phyloP scores from a whole-genome alignment of 345 rosid species.

The Salix brachista region DNA sequence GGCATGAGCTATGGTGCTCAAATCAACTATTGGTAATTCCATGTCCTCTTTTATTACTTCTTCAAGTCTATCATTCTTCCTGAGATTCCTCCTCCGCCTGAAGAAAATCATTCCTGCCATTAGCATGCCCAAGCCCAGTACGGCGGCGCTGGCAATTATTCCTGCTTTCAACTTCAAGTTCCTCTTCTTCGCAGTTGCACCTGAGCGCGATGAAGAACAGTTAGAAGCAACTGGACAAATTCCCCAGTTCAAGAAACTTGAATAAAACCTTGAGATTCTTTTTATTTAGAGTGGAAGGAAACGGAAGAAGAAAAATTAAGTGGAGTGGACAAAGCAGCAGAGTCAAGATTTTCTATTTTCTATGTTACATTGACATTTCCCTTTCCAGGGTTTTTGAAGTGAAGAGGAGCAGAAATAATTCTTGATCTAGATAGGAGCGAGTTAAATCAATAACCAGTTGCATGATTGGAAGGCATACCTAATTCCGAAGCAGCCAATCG shows the following conservation, averaged over 20 bases:
- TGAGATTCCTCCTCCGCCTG: not conserved
- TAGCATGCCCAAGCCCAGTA: not conserved
- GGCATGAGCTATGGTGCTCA: not conserved
- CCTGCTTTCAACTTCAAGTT: not conserved
- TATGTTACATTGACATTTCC: too few species aligned
- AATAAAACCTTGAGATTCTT: not conserved
- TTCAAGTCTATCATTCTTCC: not conserved
- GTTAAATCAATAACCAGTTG: not conserved
- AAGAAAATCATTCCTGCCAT: not conserved
- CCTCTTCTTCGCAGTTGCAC: not conserved
- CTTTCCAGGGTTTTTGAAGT: too few species aligned
- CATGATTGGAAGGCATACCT: not conserved
- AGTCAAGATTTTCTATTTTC: not conserved
- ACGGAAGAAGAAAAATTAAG: not conserved
- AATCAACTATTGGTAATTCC: not conserved
- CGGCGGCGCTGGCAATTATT: not conserved
- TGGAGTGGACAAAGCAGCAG: not conserved
- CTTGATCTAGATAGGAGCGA: not conserved
- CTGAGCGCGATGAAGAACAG: too few species aligned
- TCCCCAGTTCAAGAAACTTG: not conserved
- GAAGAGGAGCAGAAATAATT: too few species aligned
- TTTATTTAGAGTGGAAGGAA: not conserved
- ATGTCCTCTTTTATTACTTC: not conserved
- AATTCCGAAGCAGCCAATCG: not conserved
- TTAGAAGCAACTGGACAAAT: not conserved